phyloP scores from a whole-genome alignment of 352 stramenopile genomes.

The Phytophthora lateralis region DNA sequence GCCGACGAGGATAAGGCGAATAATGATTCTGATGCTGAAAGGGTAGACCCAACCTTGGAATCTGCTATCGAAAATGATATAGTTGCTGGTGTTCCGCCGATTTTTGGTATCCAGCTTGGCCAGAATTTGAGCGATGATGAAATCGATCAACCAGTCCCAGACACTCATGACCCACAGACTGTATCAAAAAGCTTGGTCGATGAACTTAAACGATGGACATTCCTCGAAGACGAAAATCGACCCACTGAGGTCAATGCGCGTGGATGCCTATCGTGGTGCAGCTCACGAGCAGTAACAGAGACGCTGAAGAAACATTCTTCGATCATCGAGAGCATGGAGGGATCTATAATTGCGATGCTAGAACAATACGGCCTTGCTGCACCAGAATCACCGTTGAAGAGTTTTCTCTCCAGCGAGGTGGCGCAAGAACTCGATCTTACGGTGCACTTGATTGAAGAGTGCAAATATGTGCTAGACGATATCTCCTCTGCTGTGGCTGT shows the following conservation, averaged over 20 bases:
- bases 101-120: slow-evolving; percentile 3
- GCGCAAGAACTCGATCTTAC: slow-evolving; percentile 32
- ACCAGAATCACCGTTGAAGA: slow-evolving; percentile 20
- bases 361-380: slow-evolving; percentile 36
- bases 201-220: slow-evolving; percentile 36
- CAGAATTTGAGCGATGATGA: neutral
- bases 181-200: slow-evolving; percentile 27
- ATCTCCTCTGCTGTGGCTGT: slow-evolving; percentile 23
- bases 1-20: slow-evolving; percentile 20
- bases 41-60: neutral
- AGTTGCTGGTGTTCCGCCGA: neutral
- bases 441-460: slow-evolving; percentile 25
- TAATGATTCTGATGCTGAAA: slow-evolving; percentile 1
- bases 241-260: slow-evolving; percentile 21
- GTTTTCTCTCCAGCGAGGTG: slow-evolving; percentile 30
- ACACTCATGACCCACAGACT: slow-evolving; percentile 6
- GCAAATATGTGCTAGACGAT: slow-evolving; percentile 19
- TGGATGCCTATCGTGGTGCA: slow-evolving; percentile 29
- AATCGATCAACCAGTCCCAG: slow-evolving; percentile 7
- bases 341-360: slow-evolving; percentile 39
- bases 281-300: slow-evolving; percentile 11
- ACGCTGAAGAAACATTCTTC: slow-evolving; percentile 18
- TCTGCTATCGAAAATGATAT: neutral
- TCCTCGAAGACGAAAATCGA: slow-evolving; percentile 29
- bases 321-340: slow-evolving; percentile 26